Percentiles rank a stretch among this genome's conserved stretches.
Conservation (phyloP, 768 basidiomycete genomes). For the Exidia glandulosa region DNA sequence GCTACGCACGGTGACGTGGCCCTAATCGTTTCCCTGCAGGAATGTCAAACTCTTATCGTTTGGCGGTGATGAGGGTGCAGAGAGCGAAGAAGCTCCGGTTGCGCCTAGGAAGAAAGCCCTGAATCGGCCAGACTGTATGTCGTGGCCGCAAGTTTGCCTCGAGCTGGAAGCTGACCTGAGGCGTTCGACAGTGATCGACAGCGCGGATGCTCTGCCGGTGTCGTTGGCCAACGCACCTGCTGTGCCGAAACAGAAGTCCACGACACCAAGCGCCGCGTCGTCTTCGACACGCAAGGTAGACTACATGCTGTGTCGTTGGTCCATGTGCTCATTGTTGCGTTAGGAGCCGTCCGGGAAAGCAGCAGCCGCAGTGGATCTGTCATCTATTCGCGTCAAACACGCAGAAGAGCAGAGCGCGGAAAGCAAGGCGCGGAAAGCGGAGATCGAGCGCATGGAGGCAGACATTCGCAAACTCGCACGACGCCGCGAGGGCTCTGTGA, state of each 20-base stretch:
- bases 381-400: conserved; percentile 66
- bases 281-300: not conserved
- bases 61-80: conserved; percentile 60
- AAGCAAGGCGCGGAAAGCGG: conserved; percentile 55
- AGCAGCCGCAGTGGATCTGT: conserved; percentile 36
- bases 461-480: conserved; percentile 72
- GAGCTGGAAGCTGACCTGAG: conserved; percentile 5
- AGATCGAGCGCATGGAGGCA: conserved; percentile 82
- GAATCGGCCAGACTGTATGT: conserved; percentile 58
- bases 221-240: conserved; percentile 9
- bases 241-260: conserved; percentile 6
- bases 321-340: too few species aligned
- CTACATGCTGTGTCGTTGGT: too few species aligned
- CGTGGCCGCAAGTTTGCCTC: conserved; percentile 30
- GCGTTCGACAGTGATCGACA: conserved; percentile 24
- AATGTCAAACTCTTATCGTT: conserved; percentile 88
- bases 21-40: conserved; percentile 28
- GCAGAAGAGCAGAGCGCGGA: conserved; percentile 55
- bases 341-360: too few species aligned
- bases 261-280: not conserved
- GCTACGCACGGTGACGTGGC: not conserved
- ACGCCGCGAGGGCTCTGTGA: conserved; percentile 32
- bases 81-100: conserved; percentile 38
- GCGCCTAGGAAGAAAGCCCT: conserved; percentile 71
- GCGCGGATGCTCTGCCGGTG: conserved; percentile 14